Evolutionary conservation across 2,329 filamentous ascomycete genomes (phyloP).

Genomic region (Reticulascus tulasneorum): DNA sequence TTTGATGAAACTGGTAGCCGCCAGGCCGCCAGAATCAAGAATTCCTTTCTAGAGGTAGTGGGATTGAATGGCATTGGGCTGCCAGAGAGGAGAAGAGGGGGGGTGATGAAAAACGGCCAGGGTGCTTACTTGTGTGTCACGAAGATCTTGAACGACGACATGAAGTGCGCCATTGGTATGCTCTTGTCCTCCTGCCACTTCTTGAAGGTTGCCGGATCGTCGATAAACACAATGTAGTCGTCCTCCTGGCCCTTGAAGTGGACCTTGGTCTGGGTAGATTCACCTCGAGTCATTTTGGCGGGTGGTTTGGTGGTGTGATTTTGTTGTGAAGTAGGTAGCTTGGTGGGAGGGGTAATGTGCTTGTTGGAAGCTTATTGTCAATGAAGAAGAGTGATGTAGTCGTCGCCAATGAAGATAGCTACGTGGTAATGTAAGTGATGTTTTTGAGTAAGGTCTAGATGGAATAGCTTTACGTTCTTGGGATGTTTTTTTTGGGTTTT

Average conservation of each 20-base stretch:
- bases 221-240: conserved; percentile 58
- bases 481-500: conserved; percentile 6
- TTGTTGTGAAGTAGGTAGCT: conserved; percentile 11
- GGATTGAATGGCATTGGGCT: too few relatives aligned
- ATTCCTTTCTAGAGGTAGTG: too few relatives aligned
- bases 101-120: conserved; percentile 3
- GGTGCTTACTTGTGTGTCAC: conserved; percentile 76
- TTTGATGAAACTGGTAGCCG: too few relatives aligned
- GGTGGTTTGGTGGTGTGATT: conserved; percentile 10
- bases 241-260: conserved; percentile 73
- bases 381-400: conserved; percentile 4
- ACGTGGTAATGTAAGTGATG: conserved; percentile 8
- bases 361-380: conserved; percentile 6
- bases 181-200: conserved; percentile 81
- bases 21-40: too few relatives aligned
- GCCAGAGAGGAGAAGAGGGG: not conserved
- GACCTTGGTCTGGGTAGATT: conserved; percentile 69
- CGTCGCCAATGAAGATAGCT: conserved; percentile 3
- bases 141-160: conserved; percentile 87
- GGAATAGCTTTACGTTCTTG: conserved; percentile 6
- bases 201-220: conserved; percentile 59
- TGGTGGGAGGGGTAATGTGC: too few relatives aligned
- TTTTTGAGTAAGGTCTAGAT: conserved; percentile 1
- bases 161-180: conserved; percentile 76
- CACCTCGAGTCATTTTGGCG: conserved; percentile 65